These are phyloP conservation scores for Cladosporium oxysporum DNA, from an alignment of 2,329 filamentous ascomycete genomes.

Conservation along the genomic window DNA sequence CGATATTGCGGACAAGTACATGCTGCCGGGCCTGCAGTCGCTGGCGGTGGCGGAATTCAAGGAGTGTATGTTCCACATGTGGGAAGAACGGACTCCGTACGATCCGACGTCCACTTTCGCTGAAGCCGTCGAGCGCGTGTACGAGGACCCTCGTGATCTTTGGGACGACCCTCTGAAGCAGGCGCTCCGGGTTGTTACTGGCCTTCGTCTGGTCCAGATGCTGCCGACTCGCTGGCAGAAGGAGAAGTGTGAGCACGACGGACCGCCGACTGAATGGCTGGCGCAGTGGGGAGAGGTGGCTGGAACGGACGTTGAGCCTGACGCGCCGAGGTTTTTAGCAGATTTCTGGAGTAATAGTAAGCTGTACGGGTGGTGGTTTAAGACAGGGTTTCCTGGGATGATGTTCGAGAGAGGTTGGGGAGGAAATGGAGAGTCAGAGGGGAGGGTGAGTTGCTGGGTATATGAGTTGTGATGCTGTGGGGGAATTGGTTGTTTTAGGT, in stretches of 20 bases:
- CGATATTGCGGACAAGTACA: background rate
- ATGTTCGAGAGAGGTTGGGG: background rate
- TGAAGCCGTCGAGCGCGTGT: background rate
- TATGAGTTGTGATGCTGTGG: background rate
- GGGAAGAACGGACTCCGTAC: background rate
- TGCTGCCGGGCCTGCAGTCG: background rate
- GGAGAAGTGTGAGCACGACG: background rate
- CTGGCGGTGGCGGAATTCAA: background rate
- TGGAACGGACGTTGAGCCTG: background rate
- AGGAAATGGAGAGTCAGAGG: background rate
- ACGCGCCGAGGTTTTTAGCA: background rate
- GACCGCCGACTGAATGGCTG: background rate
- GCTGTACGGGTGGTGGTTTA: background rate
- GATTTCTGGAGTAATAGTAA: background rate
- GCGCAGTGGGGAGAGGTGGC: background rate
- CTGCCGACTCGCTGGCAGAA: background rate
- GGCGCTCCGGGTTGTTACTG: background rate
- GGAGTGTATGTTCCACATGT: background rate
- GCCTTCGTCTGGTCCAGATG: background rate
- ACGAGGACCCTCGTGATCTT: background rate
- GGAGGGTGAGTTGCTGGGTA: background rate
- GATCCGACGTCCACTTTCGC: background rate
- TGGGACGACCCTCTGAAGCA: background rate
- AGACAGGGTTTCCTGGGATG: background rate
- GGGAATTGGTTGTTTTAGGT: background rate